A percentile compares a stretch with the other conserved stretches of the same genome.
These are phyloP conservation scores for Calendula officinalis DNA, from an alignment of 129 eudicot genomes.

Conservation along the genomic window DNA sequence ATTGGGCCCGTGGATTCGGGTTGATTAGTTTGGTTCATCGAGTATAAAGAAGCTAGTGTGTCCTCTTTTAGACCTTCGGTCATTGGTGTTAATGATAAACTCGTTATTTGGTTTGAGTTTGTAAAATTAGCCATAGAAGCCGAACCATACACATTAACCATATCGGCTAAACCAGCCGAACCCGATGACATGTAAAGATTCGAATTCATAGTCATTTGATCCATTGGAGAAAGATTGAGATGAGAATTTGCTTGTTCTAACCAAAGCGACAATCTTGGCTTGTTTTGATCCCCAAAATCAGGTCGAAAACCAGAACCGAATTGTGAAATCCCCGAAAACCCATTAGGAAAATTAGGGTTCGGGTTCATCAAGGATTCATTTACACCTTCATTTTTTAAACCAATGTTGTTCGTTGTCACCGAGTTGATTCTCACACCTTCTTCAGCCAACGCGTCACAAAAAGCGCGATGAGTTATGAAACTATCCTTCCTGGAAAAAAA, in stretches of 20 bases:
- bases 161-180: slow-evolving; percentile 41
- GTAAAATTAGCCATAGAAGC: slow-evolving; percentile 48
- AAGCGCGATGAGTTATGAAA: slow-evolving; percentile 92
- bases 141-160: slow-evolving; percentile 59
- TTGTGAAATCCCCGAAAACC: slow-evolving; percentile 51
- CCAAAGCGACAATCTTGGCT: slow-evolving; percentile 77
- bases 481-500: slow-evolving; percentile 74
- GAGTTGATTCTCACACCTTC: slow-evolving; percentile 65
- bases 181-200: slow-evolving; percentile 48
- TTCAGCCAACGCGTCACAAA: slow-evolving; percentile 90
- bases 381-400: slow-evolving; percentile 46
- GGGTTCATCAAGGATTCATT: slow-evolving; percentile 45
- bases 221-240: slow-evolving; percentile 45
- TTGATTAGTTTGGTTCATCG: slow-evolving; percentile 39
- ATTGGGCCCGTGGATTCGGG: slow-evolving; percentile 51
- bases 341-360: slow-evolving; percentile 48
- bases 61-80: slow-evolving; percentile 46
- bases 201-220: slow-evolving; percentile 37
- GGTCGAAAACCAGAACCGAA: slow-evolving; percentile 39
- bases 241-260: slow-evolving; percentile 66
- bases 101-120: slow-evolving; percentile 36
- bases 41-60: slow-evolving; percentile 52
- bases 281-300: slow-evolving; percentile 46
- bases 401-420: slow-evolving; percentile 43
- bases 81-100: slow-evolving; percentile 43